Base-by-base conservation (phyloP, 139 green algal species). In the Ettlia oleoabundans region DNA sequence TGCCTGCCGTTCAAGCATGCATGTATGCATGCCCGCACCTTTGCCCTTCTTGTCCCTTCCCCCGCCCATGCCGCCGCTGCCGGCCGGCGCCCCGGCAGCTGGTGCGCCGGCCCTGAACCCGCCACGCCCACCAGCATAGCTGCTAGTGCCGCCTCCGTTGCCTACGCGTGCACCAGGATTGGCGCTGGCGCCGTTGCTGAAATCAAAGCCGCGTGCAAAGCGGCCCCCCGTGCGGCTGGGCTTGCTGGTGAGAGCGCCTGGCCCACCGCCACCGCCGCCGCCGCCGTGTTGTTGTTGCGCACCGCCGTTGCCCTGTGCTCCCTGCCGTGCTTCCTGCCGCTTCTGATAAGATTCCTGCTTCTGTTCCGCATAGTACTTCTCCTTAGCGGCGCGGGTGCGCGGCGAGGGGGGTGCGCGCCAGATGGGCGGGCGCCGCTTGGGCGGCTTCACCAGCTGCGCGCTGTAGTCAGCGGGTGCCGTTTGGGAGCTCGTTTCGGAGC, bases 351-450 rank as follows among this genome's bases (percentile, higher is more conserved):
- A 26, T 19, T 42, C 53, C 30, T 61, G 24, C 7, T 37, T 22
- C 65, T 83, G 64, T 38, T 81, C 74, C 4, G 74, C 28, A 69
- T 71, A 69, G 53, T 62, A 69, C 52, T 75, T 76, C 43, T 85
- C 35, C 52, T 85, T 85, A 10, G 68, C 65, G 24, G 38, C 67
- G 5, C 38, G 28, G 1, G 80, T 85, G 80, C 80, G 80, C 1
- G 68, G 38, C 9, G 68, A 80, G 3, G 80, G 80, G 3, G 80
- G 80, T 7, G 38, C 80, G 1, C 80, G 61, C 72, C 73, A 85
- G 43, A 85, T 85, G 72, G 40, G 52, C n/a, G 42, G 24, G 10
- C 28, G 37, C 28, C 68, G 80, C 35, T 32, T 61, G 30, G 72
- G 72, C 32, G 47, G 67, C 2, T 24, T 13, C 2, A 83, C 61